Percentiles rank a stretch among this genome's conserved stretches.
phyloP scores from a whole-genome alignment of 2,329 filamentous ascomycete genomes.

The Cercospora sp. region DNA sequence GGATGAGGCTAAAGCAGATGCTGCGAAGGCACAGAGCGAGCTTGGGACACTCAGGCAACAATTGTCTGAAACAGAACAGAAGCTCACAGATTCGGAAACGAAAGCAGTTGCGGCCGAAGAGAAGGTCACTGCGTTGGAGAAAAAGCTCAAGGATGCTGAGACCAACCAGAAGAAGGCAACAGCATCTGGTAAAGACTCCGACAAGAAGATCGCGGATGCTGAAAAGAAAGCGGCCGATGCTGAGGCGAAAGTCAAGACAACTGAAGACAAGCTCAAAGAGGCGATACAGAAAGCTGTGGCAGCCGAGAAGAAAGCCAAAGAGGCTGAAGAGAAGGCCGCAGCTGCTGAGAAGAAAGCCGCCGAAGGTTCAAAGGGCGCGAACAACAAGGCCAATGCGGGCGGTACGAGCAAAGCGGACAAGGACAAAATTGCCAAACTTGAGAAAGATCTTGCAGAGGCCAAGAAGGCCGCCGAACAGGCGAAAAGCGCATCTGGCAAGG shows the following conservation, averaged over 20 bases:
- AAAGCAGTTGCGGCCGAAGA: constrained; percentile 17
- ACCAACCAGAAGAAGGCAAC: constrained; percentile 17
- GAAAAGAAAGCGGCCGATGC: constrained; percentile 6
- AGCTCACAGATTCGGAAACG: constrained; percentile 13
- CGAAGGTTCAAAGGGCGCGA: constrained; percentile 9
- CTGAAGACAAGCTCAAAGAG: constrained; percentile 19
- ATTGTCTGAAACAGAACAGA: background rate
- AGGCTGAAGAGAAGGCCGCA: constrained; percentile 20
- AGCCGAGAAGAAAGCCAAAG: constrained; percentile 13
- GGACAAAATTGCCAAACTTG: constrained; percentile 19
- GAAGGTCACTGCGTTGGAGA: constrained; percentile 12
- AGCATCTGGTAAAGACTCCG: constrained; percentile 20
- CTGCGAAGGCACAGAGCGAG: background rate
- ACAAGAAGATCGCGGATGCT: constrained; percentile 14
- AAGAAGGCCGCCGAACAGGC: constrained; percentile 16
- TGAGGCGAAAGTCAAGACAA: constrained; percentile 7
- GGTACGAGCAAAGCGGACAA: constrained; percentile 17
- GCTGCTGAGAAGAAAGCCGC: constrained; percentile 12
- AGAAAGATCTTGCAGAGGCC: constrained; percentile 20
- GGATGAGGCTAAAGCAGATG: constrained; percentile 17
- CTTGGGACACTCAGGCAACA: background rate
- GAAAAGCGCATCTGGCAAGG: constrained; percentile 8
- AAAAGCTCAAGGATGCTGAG: constrained; percentile 17
- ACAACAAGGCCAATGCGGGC: constrained; percentile 9
- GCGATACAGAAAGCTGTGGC: constrained; percentile 12